Percentiles rank a stretch among this genome's conserved stretches.
Evolutionary conservation across 1,139 yeast genomes (phyloP).

Genomic region (Magnusiomyces starmeri): DNA sequence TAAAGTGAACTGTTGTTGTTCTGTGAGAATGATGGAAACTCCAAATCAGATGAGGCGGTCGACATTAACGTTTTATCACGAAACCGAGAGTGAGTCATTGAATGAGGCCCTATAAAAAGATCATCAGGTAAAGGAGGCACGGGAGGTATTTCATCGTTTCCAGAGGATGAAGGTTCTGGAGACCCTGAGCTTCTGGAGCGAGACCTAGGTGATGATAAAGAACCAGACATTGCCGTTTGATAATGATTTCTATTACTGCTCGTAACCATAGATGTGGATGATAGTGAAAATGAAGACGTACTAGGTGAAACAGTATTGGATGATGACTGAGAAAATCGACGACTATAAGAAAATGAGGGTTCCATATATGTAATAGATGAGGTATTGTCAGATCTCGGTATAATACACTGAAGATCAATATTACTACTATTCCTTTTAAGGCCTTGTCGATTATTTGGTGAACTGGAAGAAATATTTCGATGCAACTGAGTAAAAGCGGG

Average conservation of each 20-base stretch:
- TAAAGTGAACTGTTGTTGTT: too few species aligned
- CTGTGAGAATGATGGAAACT: too few species aligned
- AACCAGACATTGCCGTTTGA: not conserved
- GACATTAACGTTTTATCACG: not conserved
- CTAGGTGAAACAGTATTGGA: not conserved
- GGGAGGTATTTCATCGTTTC: constrained; percentile 15
- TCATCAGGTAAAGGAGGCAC: constrained; percentile 17
- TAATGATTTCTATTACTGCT: not conserved
- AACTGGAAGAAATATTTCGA: too few species aligned
- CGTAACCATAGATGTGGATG: not conserved
- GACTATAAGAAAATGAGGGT: not conserved
- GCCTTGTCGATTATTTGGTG: too few species aligned
- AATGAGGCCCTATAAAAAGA: constrained; percentile 8
- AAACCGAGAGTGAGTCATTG: not conserved
- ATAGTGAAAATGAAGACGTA: not conserved
- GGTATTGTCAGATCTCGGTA: not conserved
- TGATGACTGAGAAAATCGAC: not conserved
- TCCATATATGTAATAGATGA: not conserved
- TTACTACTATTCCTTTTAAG: not conserved
- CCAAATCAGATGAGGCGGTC: not conserved
- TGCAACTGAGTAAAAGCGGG: too few species aligned
- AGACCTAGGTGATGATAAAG: not conserved
- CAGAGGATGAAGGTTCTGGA: constrained; percentile 12
- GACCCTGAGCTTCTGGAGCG: constrained; percentile 3
- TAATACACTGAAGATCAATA: not conserved